Percentiles rank a stretch among this genome's conserved stretches.
These are phyloP conservation scores for Rosa lucieae DNA, from an alignment of 306 rosid species.

Conservation along the genomic window DNA sequence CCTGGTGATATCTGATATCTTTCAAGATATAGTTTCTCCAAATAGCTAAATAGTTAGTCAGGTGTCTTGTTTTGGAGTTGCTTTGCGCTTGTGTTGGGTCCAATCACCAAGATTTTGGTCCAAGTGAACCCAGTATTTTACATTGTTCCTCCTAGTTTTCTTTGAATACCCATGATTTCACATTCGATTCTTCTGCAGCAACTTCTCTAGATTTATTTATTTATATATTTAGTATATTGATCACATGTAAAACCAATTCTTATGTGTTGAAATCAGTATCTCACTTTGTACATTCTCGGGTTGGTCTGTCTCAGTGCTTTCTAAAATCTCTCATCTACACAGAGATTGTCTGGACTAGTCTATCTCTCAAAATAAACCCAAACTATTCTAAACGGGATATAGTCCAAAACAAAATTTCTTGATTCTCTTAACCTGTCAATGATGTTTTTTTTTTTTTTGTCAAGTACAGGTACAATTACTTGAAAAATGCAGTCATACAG, in stretches of 20 bases:
- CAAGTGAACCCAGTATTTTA: background rate
- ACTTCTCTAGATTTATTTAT: background rate
- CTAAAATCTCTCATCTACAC: background rate
- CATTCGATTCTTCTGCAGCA: background rate
- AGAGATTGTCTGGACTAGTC: background rate
- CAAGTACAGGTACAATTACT: slow-evolving; percentile 75
- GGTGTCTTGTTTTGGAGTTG: background rate
- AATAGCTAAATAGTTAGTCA: background rate
- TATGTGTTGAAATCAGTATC: background rate
- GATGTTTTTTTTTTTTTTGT: slow-evolving; percentile 35
- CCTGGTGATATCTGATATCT: background rate
- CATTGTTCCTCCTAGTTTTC: background rate
- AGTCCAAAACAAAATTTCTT: background rate
- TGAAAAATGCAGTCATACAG: slow-evolving; percentile 92
- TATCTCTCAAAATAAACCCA: background rate
- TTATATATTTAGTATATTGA: background rate
- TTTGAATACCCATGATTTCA: background rate
- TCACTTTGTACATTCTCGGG: background rate
- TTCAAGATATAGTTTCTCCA: background rate
- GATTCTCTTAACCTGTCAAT: slow-evolving; percentile 13
- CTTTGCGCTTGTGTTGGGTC: background rate
- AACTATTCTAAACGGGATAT: background rate
- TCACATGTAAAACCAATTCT: background rate
- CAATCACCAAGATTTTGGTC: background rate
- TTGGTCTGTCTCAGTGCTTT: background rate